These are phyloP conservation scores for Mortierella sp. DNA, from an alignment of 371 early-diverging fungal genomes.

Conservation along the genomic window DNA sequence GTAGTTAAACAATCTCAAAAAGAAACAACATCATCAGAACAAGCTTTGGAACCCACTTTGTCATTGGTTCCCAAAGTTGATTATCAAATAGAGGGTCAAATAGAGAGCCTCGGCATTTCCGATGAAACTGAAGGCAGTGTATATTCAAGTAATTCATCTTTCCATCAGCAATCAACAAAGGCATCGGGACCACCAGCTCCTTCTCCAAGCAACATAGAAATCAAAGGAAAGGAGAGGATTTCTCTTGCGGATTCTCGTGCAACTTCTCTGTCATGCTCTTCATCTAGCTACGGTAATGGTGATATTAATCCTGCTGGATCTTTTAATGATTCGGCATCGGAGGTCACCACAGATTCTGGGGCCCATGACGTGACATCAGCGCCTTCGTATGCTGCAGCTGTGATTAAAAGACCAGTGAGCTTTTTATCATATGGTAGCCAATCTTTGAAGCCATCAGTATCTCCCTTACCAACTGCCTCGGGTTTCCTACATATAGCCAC, in stretches of 20 bases:
- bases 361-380: background rate
- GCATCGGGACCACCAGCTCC: background rate
- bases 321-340: background rate
- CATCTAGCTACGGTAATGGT: too few species aligned
- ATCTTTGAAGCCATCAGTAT: background rate
- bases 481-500: background rate
- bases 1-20: background rate
- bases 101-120: background rate
- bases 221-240: too few species aligned
- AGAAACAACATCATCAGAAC: background rate
- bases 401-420: background rate
- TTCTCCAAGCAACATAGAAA: background rate
- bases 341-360: background rate
- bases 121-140: background rate
- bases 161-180: background rate
- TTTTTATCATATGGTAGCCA: background rate
- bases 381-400: constrained; percentile 32
- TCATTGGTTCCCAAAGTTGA: background rate
- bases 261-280: too few species aligned
- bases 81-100: background rate
- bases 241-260: too few species aligned
- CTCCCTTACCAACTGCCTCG: background rate
- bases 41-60: background rate
- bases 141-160: background rate
- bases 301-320: too few species aligned